Evolutionary conservation across 2,329 filamentous ascomycete species (phyloP), one percentile per base, ranked within the genome.

Genomic region (Corniculantispora saksenae): DNA sequence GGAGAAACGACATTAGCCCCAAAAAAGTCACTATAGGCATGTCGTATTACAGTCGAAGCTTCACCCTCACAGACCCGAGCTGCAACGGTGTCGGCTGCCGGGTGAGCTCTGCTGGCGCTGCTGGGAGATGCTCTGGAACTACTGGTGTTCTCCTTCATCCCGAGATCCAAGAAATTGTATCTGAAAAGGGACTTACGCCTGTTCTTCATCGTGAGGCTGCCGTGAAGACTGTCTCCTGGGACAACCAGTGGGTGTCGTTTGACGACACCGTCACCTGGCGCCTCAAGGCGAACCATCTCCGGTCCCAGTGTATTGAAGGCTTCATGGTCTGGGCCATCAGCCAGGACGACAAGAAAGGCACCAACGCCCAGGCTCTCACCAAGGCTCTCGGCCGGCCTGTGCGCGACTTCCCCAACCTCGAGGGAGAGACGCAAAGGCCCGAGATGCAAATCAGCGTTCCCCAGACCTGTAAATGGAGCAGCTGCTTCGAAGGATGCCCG

Each of bases 301-400:
- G 35, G 13, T 38, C 35, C 35, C 35, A 38, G 35, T 38, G 38
- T 6, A 13, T 13, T 10, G 32, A 54, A 50, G 56, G 51, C 19
- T 17, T 54, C 27, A 54, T 54, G 51, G 51, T 54, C 15, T 54
- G 51, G 51, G 51, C 51, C 32, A 54, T 54, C 13, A 13, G 13
- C 47, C 13, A 5, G n/a, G 47, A 50, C 79, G 77, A 53, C 27
- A 27, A 38, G 35, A 38, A 38, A 38, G 35, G 35, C 35, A 38
- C 35, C 35, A 38, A 38, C 35, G 35, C 35, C 35, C 35, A 38
- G 35, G 35, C 35, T 38, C 35, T 38, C 35, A 38, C 35, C 35
- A 38, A 38, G 35, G 35, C 35, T 38, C 35, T 38, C 35, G 35
- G 35, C 35, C 35, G 35, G 35, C 35, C 35, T 38, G 35, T 38